Evolutionary conservation across 805 yeast species (phyloP).

Genomic region (Millerozyma acaciae): DNA sequence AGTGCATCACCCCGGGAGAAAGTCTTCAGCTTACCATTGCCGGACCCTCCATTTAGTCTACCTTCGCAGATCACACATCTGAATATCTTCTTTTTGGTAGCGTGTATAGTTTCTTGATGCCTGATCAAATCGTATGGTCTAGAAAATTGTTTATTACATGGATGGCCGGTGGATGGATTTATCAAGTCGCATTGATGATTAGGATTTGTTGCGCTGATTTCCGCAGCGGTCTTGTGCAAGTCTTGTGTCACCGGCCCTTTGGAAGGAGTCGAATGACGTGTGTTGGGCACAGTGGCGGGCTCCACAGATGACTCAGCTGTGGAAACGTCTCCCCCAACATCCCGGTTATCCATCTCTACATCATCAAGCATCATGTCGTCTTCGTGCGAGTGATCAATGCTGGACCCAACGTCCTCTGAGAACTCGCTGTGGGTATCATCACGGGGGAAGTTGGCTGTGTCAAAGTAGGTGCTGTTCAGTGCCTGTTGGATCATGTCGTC

Average conservation of each 20-base stretch:
- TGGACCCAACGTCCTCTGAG: slow-evolving; percentile 10
- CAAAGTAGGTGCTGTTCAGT: slow-evolving; percentile 2
- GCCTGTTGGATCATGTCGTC: slow-evolving; percentile 19
- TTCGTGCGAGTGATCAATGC: slow-evolving; percentile 3
- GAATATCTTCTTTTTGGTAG: slow-evolving; percentile 41
- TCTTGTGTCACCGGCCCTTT: background rate
- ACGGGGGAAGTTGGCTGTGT: slow-evolving; percentile 4
- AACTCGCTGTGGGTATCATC: slow-evolving; percentile 12
- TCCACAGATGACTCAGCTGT: slow-evolving; percentile 2
- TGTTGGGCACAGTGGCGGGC: slow-evolving; percentile 1
- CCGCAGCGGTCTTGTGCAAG: slow-evolving; percentile 24
- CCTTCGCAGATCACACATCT: slow-evolving; percentile 47
- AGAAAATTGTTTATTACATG: slow-evolving; percentile 78
- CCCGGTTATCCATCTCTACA: slow-evolving; percentile 8
- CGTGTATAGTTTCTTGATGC: slow-evolving; percentile 48
- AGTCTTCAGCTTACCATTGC: slow-evolving; percentile 49
- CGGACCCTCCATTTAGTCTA: slow-evolving; percentile 42
- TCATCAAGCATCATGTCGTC: slow-evolving; percentile 14
- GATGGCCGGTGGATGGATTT: slow-evolving; percentile 57
- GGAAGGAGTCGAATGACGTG: background rate
- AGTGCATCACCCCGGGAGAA: slow-evolving; percentile 45
- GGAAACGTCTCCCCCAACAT: slow-evolving; percentile 3
- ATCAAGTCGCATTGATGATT: slow-evolving; percentile 56
- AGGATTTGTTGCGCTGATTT: slow-evolving; percentile 30
- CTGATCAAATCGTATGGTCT: slow-evolving; percentile 52